Percentiles rank a stretch among this genome's conserved stretches.
Evolutionary conservation across 768 basidiomycete genomes (phyloP).

Genomic region (Termitomyces sp.): DNA sequence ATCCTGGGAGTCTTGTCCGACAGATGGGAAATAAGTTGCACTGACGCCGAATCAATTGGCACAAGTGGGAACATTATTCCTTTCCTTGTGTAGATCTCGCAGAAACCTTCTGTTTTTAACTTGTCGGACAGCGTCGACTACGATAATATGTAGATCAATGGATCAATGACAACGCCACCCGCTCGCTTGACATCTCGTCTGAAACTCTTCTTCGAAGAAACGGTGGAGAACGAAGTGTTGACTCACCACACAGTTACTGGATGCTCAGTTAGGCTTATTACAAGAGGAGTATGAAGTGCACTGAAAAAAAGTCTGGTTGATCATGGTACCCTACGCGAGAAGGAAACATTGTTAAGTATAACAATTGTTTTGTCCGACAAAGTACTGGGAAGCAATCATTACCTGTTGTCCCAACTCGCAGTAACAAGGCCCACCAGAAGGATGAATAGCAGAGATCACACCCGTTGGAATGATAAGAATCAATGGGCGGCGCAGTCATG

Average conservation of each 20-base stretch:
- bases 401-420: slow-evolving; percentile 69
- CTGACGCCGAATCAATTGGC: no score
- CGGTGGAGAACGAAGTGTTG: slow-evolving; percentile 63
- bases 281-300: slow-evolving; percentile 62
- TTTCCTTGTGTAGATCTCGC: no score
- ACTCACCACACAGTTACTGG: slow-evolving; percentile 66
- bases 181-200: slow-evolving; percentile 67
- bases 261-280: slow-evolving; percentile 51
- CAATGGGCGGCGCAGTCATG: background rate
- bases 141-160: no score
- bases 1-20: no score
- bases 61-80: no score
- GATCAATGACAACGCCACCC: slow-evolving; percentile 46
- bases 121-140: background rate
- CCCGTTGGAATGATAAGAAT: slow-evolving; percentile 80
- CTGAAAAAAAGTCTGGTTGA: slow-evolving; percentile 61
- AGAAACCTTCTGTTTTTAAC: background rate
- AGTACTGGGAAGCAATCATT: background rate
- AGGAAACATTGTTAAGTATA: background rate
- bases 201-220: slow-evolving; percentile 79
- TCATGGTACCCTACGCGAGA: slow-evolving; percentile 66
- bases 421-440: slow-evolving; percentile 94
- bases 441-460: slow-evolving; percentile 86
- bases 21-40: no score
- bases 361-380: background rate